Base-by-base conservation (phyloP, 2,329 filamentous ascomycete species). In the Fusarium proliferatum region DNA sequence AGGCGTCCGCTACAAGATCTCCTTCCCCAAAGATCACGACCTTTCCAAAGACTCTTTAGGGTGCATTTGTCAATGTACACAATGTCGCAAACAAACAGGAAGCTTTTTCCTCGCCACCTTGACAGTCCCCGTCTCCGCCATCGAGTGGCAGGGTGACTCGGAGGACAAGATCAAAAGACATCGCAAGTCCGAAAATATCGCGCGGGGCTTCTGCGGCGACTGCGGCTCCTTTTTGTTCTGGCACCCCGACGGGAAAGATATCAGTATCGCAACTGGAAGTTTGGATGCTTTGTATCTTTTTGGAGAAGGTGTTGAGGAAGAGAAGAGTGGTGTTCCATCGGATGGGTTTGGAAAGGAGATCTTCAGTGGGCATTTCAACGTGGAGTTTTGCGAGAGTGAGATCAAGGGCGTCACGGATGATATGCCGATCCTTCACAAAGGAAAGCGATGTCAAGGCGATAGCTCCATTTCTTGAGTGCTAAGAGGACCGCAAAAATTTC, bases 71-170 rank as follows among this genome's bases (percentile, higher is more conserved):
- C 67, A 45, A 21, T 69, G 67, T 8, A 69, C 59, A 3, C 67
- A 69, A 3, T 69, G 67, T 16, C 67, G 67, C 33, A 69, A 69
- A 26, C 67, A 69, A 9, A 69, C 67, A 0, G 67, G 67, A 23
- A 48, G 59, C 21, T 69, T 69, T 8, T 69, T 69, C 11, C 48
- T 64, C 1, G 21, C 67, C 1, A 59, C 65, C 0, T 28, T 69
- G 12, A 64, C 45, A 2, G 46, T 55, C 1, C 28, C 67, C 1
- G 0, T 34, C 5, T 36, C 36, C 0, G n/a, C 65, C 1, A 39
- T 59, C 0, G 13, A 59, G 7, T 69, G 67, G 67, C 59, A 69
- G 16, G 42, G 36, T 2, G 2, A 36, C 16, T 58, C 67, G 0
- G 39, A 46, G 5, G n/a, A 16, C 0, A 48, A 21, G 3, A 57